phyloP scores from a whole-genome alignment of 2,329 filamentous ascomycete genomes.

The Tolypocladium amazonense region DNA sequence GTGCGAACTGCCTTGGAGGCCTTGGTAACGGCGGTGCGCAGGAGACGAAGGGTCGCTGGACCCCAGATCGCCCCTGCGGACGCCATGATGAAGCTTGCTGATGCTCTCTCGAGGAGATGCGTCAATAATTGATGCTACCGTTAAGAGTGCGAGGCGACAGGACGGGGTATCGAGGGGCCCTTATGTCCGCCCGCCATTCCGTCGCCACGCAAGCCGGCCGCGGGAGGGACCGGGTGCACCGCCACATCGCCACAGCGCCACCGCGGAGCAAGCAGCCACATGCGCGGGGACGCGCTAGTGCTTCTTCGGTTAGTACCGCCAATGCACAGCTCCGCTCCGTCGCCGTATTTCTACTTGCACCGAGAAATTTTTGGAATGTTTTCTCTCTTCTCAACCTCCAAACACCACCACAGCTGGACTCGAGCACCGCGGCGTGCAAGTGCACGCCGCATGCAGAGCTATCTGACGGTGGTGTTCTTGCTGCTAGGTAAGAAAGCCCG shows the following conservation, averaged over 20 bases:
- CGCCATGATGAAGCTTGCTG: conserved; percentile 30
- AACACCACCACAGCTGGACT: conserved; percentile 8
- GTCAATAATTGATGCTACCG: conserved; percentile 3
- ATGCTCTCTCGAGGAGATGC: neutral
- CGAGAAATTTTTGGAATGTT: conserved; percentile 1
- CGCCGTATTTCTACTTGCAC: neutral
- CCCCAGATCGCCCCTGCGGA: conserved; percentile 47
- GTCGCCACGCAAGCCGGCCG: conserved; percentile 12
- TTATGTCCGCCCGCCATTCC: neutral
- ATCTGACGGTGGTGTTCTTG: conserved; percentile 2
- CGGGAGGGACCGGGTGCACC: conserved; percentile 18
- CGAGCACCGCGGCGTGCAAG: conserved; percentile 7
- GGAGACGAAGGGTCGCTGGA: conserved; percentile 42
- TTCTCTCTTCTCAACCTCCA: conserved; percentile 9
- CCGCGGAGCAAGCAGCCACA: neutral
- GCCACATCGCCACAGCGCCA: conserved; percentile 17
- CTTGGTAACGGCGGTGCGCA: conserved; percentile 40
- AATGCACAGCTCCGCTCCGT: neutral
- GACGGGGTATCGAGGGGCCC: neutral
- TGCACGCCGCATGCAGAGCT: conserved; percentile 3
- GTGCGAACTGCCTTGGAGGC: conserved; percentile 40
- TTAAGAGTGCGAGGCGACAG: neutral
- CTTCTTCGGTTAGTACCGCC: neutral
- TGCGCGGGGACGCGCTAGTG: neutral
- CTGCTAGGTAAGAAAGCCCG: conserved; percentile 3